A percentile compares a stretch with the other conserved stretches of the same genome.
phyloP scores from a whole-genome alignment of 2,329 filamentous ascomycete genomes.

The Lachnellula hyalina region DNA sequence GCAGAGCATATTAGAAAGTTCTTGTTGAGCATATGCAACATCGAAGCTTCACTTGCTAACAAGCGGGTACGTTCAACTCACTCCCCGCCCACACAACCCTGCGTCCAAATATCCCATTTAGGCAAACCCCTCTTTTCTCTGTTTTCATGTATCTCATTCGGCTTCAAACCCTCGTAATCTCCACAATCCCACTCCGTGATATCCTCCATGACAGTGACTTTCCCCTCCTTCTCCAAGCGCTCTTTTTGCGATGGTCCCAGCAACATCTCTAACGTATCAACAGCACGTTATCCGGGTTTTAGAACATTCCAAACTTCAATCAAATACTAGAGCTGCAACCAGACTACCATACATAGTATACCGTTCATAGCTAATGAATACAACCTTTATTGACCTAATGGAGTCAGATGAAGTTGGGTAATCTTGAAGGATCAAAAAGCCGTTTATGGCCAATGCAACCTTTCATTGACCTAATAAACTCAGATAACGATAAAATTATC shows the following conservation, averaged over 20 bases:
- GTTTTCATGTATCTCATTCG: constrained; percentile 35
- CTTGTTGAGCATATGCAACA: neutral
- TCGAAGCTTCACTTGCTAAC: too few species aligned
- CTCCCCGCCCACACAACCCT: constrained; percentile 50
- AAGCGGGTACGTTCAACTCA: constrained; percentile 28
- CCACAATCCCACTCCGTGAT: constrained; percentile 45
- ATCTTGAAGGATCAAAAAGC: too few species aligned
- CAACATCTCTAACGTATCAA: constrained; percentile 37
- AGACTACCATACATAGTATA: too few species aligned
- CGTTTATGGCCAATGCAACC: too few species aligned
- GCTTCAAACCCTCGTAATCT: constrained; percentile 40
- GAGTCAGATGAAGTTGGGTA: too few species aligned
- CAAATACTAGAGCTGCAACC: too few species aligned
- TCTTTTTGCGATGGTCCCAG: constrained; percentile 24
- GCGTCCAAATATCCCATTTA: constrained; percentile 51
- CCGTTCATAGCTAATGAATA: too few species aligned
- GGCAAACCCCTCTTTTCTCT: constrained; percentile 36
- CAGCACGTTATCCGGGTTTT: too few species aligned
- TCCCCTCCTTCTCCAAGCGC: constrained; percentile 18
- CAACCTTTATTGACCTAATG: too few species aligned
- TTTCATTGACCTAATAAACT: too few species aligned
- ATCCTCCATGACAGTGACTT: constrained; percentile 39
- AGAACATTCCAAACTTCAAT: too few species aligned
- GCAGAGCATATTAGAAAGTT: constrained; percentile 34
- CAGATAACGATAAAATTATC: too few species aligned